phyloP scores from a whole-genome alignment of 495 filamentous ascomycete species.

The Hypoxylon rickii region DNA sequence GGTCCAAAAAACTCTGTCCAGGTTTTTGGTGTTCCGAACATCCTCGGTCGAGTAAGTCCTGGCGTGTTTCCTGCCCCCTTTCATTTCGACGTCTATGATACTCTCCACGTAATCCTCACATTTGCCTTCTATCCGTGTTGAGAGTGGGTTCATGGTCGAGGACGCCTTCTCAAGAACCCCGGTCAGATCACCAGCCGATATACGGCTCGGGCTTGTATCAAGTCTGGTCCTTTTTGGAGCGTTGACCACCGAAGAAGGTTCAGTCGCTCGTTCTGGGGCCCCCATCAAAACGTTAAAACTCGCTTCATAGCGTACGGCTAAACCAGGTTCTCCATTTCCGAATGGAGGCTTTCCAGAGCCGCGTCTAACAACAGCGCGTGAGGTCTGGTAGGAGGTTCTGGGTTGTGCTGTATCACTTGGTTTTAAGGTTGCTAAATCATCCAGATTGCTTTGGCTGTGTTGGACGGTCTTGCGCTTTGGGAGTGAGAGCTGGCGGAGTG shows the following conservation, averaged over 20 bases:
- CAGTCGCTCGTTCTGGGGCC: constrained; percentile 5
- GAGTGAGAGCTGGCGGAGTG: not conserved
- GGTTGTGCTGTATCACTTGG: not conserved
- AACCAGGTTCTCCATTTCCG: not conserved
- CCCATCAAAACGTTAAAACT: not conserved
- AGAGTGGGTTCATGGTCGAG: no score
- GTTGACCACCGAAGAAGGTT: not conserved
- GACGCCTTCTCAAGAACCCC: not conserved
- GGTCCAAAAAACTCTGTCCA: no score
- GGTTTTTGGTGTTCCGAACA: no score
- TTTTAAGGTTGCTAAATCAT: not conserved
- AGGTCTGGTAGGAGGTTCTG: not conserved
- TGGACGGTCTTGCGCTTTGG: not conserved
- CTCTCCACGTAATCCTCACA: no score
- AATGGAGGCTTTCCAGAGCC: constrained; percentile 7
- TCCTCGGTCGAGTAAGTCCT: no score
- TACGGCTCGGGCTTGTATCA: constrained; percentile 9
- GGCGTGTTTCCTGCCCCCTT: no score
- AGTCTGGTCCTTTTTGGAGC: constrained; percentile 17
- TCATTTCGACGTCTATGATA: no score
- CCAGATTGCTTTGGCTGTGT: not conserved
- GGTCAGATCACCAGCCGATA: not conserved
- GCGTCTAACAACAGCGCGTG: constrained; percentile 19
- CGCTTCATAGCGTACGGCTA: not conserved
- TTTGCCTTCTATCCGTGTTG: no score